These are phyloP conservation scores for Citrus medica DNA, from an alignment of 345 rosid species.

Conservation along the genomic window DNA sequence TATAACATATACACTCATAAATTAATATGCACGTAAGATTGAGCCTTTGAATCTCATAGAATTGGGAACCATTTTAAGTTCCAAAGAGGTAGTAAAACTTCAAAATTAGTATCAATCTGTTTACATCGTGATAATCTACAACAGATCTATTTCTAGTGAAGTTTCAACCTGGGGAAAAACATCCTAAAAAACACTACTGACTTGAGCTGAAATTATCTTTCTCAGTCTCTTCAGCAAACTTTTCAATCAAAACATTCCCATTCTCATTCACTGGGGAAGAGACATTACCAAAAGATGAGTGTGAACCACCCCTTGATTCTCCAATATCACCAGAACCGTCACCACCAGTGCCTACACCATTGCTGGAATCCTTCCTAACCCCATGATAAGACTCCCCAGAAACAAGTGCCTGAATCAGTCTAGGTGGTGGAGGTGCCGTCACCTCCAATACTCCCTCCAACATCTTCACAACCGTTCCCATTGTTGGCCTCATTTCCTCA, in stretches of 20 bases:
- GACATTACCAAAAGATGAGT: constrained; percentile 43
- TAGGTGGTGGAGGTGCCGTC: constrained; percentile 66
- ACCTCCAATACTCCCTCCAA: constrained; percentile 68
- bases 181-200: not conserved
- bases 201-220: not conserved
- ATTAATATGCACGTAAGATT: not conserved
- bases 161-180: not conserved
- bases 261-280: constrained; percentile 29
- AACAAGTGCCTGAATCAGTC: constrained; percentile 73
- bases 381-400: constrained; percentile 77
- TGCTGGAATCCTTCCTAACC: constrained; percentile 33
- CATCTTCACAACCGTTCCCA: constrained; percentile 71
- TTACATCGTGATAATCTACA: not conserved
- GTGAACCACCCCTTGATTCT: constrained; percentile 43
- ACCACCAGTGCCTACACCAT: constrained; percentile 18
- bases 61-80: not conserved
- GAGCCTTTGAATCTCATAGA: not conserved
- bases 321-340: constrained; percentile 39
- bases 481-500: constrained; percentile 61
- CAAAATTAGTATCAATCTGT: not conserved
- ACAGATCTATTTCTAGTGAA: not conserved
- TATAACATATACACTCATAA: not conserved
- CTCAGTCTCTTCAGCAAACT: not conserved
- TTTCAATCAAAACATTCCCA: constrained; percentile 7
- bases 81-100: not conserved